Percentiles rank a stretch among this genome's conserved stretches.
Evolutionary conservation across 2,329 filamentous ascomycete species (phyloP).

Genomic region (Ceratocystis huliohia): DNA sequence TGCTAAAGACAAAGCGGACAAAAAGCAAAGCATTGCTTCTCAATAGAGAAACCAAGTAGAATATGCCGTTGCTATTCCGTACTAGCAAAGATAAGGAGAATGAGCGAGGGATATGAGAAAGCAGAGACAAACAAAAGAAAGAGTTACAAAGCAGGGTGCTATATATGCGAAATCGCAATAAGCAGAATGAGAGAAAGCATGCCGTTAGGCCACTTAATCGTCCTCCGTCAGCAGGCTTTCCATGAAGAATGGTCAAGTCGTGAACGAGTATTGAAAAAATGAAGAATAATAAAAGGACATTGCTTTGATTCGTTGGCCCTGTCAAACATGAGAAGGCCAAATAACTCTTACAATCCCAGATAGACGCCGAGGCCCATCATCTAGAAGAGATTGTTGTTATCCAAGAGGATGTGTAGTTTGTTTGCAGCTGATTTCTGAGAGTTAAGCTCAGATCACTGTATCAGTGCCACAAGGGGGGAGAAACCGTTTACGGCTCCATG

Average conservation of each 20-base stretch:
- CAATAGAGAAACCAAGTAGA: neutral
- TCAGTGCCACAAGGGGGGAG: neutral
- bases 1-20: neutral
- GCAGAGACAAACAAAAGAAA: slow-evolving; percentile 4
- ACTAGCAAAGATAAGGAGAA: neutral
- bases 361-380: neutral
- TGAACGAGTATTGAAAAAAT: no score
- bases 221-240: neutral
- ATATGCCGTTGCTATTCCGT: neutral
- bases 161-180: neutral
- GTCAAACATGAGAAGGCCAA: slow-evolving; percentile 1
- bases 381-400: neutral
- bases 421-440: neutral
- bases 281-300: neutral
- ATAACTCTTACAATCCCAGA: neutral
- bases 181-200: neutral
- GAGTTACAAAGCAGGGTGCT: slow-evolving; percentile 11
- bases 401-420: neutral
- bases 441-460: neutral
- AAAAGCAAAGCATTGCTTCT: neutral
- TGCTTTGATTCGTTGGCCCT: neutral
- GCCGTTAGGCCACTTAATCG: neutral
- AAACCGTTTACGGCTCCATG: neutral
- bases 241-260: neutral
- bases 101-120: neutral